Evolutionary conservation across 1,139 yeast species (phyloP).

Genomic region (Geotrichum reessii): DNA sequence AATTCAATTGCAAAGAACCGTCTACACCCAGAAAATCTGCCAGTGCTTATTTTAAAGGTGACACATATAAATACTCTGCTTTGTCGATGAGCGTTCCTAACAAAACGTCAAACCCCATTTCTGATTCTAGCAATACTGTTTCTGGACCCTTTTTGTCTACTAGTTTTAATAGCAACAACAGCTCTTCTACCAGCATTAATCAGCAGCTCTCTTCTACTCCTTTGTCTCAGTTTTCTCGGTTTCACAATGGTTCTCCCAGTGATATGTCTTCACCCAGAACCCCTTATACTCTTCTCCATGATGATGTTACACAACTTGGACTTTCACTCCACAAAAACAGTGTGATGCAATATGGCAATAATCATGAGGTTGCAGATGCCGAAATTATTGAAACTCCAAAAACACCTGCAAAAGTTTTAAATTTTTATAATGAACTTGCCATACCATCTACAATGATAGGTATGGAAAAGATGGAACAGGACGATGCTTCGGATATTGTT

Average conservation of each 20-base stretch:
- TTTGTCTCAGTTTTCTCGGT: constrained; percentile 22
- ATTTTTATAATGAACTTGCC: constrained; percentile 23
- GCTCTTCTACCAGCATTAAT: constrained; percentile 11
- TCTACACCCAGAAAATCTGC: constrained; percentile 17
- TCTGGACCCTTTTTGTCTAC: constrained; percentile 16
- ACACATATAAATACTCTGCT: constrained; percentile 9
- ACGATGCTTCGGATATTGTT: constrained; percentile 43
- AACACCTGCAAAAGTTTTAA: constrained; percentile 31
- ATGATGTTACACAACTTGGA: constrained; percentile 12
- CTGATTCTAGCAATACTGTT: constrained; percentile 26
- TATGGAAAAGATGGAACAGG: constrained; percentile 8
- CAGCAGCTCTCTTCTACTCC: constrained; percentile 21
- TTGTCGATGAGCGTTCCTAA: constrained; percentile 20
- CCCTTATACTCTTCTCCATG: constrained; percentile 23
- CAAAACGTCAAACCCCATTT: constrained; percentile 20
- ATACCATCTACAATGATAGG: constrained; percentile 16
- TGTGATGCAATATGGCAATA: constrained; percentile 12
- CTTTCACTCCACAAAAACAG: constrained; percentile 2
- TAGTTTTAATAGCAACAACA: constrained; percentile 14
- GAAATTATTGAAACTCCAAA: constrained; percentile 23
- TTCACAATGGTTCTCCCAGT: constrained; percentile 28
- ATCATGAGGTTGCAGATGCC: constrained; percentile 7
- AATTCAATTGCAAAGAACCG: constrained; percentile 10
- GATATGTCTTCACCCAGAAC: constrained; percentile 26
- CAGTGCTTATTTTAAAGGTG: background rate